Evolutionary conservation across 163 green algal genomes (phyloP), one percentile per base, ranked within the genome.

Genomic region (Chloromonas sp.): DNA sequence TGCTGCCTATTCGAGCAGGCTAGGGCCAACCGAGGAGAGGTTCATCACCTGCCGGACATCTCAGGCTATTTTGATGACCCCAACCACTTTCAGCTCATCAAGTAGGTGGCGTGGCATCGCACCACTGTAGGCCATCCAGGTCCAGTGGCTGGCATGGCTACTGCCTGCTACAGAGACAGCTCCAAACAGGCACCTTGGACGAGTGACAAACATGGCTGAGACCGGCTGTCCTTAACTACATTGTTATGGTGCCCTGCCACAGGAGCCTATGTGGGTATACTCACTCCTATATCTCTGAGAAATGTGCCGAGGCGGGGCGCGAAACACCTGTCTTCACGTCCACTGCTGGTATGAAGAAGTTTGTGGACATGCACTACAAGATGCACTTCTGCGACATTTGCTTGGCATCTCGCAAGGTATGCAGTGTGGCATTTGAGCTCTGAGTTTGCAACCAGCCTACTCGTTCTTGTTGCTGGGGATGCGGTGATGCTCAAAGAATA

Each of bases 371-470:
- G 59, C 83, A 88, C 5, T 88, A 91, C 79, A 91, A 93, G 82
- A 89, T 95, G 71, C 88, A 92, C 62, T 96, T 99, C 84, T 99
- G 97, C 85, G 90, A 95, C 81, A 90, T 99, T 59, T 99, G 97
- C 88, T 83, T 98, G 59, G 94, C 94, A 82, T 88, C 93, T 8
- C 89, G 97, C 76, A 98, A 98, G 94, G 96, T 97, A 82, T 0
- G 87, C 66, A 11, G 5, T 36, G 36, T 36, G 36, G 36, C 36
- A 36, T 36, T 36, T 36, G 36, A 36, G 36, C 36, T 36, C 36
- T 36, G 36, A 36, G 36, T 36, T 36, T 36, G 36, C 36, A 36
- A 36, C 36, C 36, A 36, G 36, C 36, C 36, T 36, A 36, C 36
- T 36, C 36, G 36, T 36, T 36, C 36, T 36, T 36, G 36, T 36